These are phyloP conservation scores for Sarocladium strictum DNA, from an alignment of 2,329 filamentous ascomycete genomes.

Conservation along the genomic window DNA sequence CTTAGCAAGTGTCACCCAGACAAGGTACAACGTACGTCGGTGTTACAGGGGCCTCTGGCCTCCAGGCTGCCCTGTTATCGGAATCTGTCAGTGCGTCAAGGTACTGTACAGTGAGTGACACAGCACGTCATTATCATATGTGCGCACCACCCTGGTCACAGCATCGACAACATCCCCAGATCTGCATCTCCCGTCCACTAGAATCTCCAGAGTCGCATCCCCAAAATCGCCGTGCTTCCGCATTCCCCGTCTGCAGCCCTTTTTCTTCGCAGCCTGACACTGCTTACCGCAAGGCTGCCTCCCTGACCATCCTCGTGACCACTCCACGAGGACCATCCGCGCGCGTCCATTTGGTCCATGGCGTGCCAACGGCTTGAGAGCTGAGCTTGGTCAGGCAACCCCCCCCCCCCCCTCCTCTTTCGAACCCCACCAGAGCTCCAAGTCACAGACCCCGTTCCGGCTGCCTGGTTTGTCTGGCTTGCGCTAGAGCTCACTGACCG, in stretches of 20 bases:
- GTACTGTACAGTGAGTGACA: no score
- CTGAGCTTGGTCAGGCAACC: slow-evolving; percentile 8
- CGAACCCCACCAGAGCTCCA: slow-evolving; percentile 6
- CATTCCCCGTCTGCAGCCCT: no score
- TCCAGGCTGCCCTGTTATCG: no score
- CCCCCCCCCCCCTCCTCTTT: no score
- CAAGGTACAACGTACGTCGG: no score
- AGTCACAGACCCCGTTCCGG: neutral
- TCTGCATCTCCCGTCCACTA: slow-evolving; percentile 1
- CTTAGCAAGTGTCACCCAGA: no score
- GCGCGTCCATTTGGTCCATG: neutral
- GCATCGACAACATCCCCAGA: neutral
- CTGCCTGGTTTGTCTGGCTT: neutral
- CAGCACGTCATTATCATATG: slow-evolving; percentile 10
- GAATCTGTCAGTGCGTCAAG: no score
- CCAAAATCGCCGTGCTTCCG: neutral
- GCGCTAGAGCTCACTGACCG: no score
- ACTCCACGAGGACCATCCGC: neutral
- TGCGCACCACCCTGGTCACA: neutral
- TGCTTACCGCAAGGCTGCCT: neutral
- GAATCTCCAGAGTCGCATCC: neutral
- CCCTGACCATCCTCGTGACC: neutral
- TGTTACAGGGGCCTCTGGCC: no score
- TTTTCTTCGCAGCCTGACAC: neutral
- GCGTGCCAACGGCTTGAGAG: neutral